Evolutionary conservation across 306 rosid genomes (phyloP).

Genomic region (Astragalus glycyphyllos): DNA sequence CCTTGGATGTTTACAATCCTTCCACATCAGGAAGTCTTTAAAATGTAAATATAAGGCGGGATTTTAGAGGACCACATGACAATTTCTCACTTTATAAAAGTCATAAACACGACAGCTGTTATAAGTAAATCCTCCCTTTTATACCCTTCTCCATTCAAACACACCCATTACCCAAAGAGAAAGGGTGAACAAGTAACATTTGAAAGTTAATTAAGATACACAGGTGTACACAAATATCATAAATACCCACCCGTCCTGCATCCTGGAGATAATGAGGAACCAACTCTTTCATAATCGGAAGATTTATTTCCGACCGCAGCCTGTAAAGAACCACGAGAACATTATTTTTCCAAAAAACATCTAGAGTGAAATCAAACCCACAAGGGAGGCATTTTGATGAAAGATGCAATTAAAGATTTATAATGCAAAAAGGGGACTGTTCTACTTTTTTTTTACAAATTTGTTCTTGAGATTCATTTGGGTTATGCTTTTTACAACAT

Average conservation of each 20-base stretch:
- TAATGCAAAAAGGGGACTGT: conserved; percentile 1
- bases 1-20: conserved; percentile 31
- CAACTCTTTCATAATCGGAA: conserved; percentile 92
- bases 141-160: conserved; percentile 20
- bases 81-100: conserved; percentile 10
- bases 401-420: conserved; percentile 15
- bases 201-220: conserved; percentile 20
- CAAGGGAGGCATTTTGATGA: conserved; percentile 28
- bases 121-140: conserved; percentile 3
- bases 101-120: not conserved
- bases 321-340: conserved; percentile 58
- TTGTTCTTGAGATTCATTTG: not conserved
- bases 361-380: conserved; percentile 26
- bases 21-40: not conserved
- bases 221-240: conserved; percentile 29
- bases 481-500: conserved; percentile 6
- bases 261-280: conserved; percentile 98
- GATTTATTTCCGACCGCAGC: conserved; percentile 90
- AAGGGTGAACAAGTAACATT: not conserved
- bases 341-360: conserved; percentile 34
- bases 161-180: conserved; percentile 29
- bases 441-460: not conserved
- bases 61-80: conserved; percentile 7
- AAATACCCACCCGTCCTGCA: conserved; percentile 77
- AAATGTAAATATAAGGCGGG: conserved; percentile 10